Percentiles rank a stretch among this genome's conserved stretches.
These are phyloP conservation scores for Apophysomyces trapeziformis DNA, from an alignment of 371 early-diverging fungal genomes.

Conservation along the genomic window DNA sequence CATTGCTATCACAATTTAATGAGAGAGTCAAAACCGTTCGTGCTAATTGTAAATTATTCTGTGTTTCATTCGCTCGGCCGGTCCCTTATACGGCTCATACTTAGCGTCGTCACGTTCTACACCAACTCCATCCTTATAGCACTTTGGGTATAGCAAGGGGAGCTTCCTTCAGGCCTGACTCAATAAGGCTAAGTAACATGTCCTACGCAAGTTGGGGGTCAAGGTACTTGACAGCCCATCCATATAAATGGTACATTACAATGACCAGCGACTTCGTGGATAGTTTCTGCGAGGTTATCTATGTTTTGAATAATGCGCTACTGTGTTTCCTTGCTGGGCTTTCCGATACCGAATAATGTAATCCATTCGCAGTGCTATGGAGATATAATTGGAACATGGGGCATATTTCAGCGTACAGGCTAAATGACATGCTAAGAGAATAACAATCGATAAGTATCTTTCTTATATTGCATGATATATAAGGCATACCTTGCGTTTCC, in stretches of 20 bases:
- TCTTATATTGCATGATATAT: no score
- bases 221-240: conserved; percentile 20
- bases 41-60: background rate
- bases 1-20: no score
- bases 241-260: conserved; percentile 29
- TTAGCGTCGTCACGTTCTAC: conserved; percentile 15
- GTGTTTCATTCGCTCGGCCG: conserved; percentile 11
- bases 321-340: no score
- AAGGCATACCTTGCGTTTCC: no score
- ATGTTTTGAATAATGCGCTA: no score
- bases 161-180: conserved; percentile 17
- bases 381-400: no score
- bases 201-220: conserved; percentile 17
- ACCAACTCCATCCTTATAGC: conserved; percentile 30
- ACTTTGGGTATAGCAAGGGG: conserved; percentile 23
- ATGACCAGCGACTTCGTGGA: conserved; percentile 25
- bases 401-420: no score
- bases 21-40: no score
- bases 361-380: no score
- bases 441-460: no score
- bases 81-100: conserved; percentile 1
- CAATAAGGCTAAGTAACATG: conserved; percentile 18
- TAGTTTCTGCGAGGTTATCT: background rate
- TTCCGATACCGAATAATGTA: no score
- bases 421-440: no score